A percentile compares a stretch with the other conserved stretches of the same genome.
phyloP scores from a whole-genome alignment of 2,329 filamentous ascomycete genomes.

The Hirsutella rhossiliensis region DNA sequence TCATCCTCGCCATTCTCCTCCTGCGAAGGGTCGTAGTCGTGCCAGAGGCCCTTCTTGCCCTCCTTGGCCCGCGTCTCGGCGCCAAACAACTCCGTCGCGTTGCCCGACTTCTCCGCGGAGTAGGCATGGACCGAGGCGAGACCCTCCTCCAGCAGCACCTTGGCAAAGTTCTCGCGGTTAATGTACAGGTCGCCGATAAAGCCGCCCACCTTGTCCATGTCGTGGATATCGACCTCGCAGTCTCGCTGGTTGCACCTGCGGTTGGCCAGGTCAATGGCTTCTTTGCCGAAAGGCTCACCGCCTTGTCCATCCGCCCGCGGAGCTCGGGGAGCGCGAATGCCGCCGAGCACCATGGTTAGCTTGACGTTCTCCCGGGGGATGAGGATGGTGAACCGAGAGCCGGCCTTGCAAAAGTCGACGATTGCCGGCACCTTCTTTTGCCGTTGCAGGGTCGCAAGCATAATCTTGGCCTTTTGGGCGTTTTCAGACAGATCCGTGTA shows the following conservation, averaged over 20 bases:
- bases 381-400: constrained; percentile 82
- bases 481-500: constrained; percentile 87
- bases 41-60: constrained; percentile 77
- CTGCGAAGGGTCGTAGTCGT: constrained; percentile 84
- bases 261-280: constrained; percentile 86
- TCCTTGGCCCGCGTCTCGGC: constrained; percentile 88
- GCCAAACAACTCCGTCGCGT: constrained; percentile 73
- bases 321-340: constrained; percentile 81
- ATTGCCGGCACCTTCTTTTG: constrained; percentile 88
- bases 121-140: constrained; percentile 86
- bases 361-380: constrained; percentile 90
- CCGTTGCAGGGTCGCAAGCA: constrained; percentile 73
- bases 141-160: constrained; percentile 85
- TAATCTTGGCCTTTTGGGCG: constrained; percentile 89
- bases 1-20: constrained; percentile 50
- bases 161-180: constrained; percentile 91
- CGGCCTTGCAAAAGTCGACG: constrained; percentile 97
- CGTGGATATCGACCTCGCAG: constrained; percentile 89
- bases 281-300: constrained; percentile 87
- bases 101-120: constrained; percentile 90
- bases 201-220: constrained; percentile 90
- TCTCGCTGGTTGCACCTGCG: constrained; percentile 85
- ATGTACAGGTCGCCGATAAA: constrained; percentile 94
- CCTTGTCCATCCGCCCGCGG: constrained; percentile 64
- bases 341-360: constrained; percentile 86